Evolutionary conservation across 495 filamentous ascomycete species (phyloP).

Genomic region (Lophiotrema nucula): DNA sequence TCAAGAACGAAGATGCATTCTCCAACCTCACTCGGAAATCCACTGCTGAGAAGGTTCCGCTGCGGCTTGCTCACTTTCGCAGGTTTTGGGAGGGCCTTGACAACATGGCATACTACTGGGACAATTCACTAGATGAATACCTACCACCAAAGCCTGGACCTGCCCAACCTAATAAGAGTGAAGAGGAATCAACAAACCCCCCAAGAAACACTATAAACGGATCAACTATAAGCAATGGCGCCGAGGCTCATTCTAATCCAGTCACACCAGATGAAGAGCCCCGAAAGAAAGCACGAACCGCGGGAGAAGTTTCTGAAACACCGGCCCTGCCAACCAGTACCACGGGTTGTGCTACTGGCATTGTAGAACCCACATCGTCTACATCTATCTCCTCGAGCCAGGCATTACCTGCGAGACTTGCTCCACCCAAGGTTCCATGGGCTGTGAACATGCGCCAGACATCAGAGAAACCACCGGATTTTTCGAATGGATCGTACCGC

Average conservation of each 20-base stretch:
- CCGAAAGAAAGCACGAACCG: constrained; percentile 34
- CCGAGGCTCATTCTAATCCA: background rate
- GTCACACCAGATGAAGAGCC: constrained; percentile 18
- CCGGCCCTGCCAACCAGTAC: constrained; percentile 1
- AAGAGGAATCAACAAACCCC: background rate
- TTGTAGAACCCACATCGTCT: background rate
- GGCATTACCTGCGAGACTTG: constrained; percentile 14
- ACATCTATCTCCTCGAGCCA: constrained; percentile 22
- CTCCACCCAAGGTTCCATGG: constrained; percentile 29
- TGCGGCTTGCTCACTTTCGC: constrained; percentile 55
- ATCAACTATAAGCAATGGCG: background rate
- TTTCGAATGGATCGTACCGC: constrained; percentile 37
- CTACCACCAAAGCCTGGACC: constrained; percentile 24
- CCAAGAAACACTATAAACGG: constrained; percentile 1
- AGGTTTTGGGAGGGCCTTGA: constrained; percentile 62
- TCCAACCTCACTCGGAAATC: constrained; percentile 49
- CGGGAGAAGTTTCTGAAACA: background rate
- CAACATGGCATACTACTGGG: constrained; percentile 63
- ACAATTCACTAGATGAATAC: constrained; percentile 59
- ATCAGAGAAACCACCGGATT: constrained; percentile 10
- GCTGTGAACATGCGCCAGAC: background rate
- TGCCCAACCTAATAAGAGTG: background rate
- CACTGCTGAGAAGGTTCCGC: constrained; percentile 44
- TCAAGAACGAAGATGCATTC: constrained; percentile 60
- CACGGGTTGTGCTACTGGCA: background rate